Evolutionary conservation across 2,329 filamentous ascomycete species (phyloP).

Genomic region (Monosporascus sp.): DNA sequence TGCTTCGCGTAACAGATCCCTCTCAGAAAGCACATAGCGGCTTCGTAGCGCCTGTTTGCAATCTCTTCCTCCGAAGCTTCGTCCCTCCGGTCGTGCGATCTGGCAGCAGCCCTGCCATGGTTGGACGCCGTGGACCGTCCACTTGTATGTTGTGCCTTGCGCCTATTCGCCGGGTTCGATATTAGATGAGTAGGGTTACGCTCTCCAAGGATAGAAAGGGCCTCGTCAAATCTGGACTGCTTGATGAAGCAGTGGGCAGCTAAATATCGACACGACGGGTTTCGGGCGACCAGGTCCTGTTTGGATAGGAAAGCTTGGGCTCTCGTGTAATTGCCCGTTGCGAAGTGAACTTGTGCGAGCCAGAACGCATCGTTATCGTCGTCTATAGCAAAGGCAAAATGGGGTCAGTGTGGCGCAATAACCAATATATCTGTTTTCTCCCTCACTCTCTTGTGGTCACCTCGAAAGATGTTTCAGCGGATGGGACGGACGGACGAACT

Average conservation of each 20-base stretch:
- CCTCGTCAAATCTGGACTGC: conserved; percentile 84
- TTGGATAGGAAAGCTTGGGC: conserved; percentile 81
- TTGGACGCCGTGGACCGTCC: conserved; percentile 14
- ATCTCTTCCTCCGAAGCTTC: conserved; percentile 56
- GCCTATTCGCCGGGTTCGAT: conserved; percentile 53
- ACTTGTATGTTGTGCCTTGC: conserved; percentile 63
- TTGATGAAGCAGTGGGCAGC: conserved; percentile 93
- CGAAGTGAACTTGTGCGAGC: conserved; percentile 97
- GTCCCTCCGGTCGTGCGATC: conserved; percentile 19
- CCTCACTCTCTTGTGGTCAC: no score
- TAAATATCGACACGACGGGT: conserved; percentile 84
- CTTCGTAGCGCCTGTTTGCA: conserved; percentile 79
- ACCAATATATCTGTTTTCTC: neutral
- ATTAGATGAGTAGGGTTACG: conserved; percentile 90
- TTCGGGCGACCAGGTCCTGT: conserved; percentile 75
- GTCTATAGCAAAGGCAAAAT: conserved; percentile 45
- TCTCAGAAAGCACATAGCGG: conserved; percentile 92
- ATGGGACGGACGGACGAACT: conserved; percentile 50
- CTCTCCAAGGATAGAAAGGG: conserved; percentile 79
- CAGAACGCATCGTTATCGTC: conserved; percentile 93
- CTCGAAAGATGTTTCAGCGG: conserved; percentile 1
- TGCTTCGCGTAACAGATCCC: conserved; percentile 95
- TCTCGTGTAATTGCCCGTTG: conserved; percentile 88
- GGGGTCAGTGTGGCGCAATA: conserved; percentile 5
- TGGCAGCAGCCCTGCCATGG: conserved; percentile 15